Conservation (phyloP, 140 eudicot genomes). For the Stevia rebaudiana region DNA sequence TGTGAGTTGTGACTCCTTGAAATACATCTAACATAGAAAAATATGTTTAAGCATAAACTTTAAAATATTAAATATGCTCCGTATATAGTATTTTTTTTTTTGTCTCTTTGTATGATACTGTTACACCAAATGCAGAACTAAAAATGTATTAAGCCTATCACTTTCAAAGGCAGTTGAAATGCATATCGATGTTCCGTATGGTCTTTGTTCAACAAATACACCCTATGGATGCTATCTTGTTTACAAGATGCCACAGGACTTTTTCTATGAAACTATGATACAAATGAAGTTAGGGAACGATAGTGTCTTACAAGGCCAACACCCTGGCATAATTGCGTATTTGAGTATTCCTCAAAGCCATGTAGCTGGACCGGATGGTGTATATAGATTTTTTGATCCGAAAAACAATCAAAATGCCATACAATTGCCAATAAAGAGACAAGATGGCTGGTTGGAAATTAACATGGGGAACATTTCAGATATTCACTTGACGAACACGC, state of each 20-base stretch:
- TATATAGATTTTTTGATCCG: not conserved
- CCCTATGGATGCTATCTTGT: slow-evolving; percentile 15
- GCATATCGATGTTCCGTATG: not conserved
- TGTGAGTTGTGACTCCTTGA: no score
- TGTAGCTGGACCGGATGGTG: not conserved
- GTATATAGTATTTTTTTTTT: no score
- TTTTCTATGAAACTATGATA: not conserved
- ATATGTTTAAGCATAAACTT: no score
- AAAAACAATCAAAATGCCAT: not conserved
- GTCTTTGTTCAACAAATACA: slow-evolving; percentile 6
- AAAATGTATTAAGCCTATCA: not conserved
- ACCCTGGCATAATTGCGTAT: no score
- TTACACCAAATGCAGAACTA: not conserved
- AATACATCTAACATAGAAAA: no score
- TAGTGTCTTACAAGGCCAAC: no score
- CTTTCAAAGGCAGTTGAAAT: not conserved
- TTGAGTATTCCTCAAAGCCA: slow-evolving; percentile 11
- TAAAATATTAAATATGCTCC: no score
- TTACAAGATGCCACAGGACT: not conserved
- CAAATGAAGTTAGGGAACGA: no score
- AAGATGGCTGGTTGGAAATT: not conserved
- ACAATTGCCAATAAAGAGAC: not conserved
- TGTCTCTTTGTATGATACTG: not conserved
- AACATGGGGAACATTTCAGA: not conserved
- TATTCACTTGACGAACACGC: no score